Conservation (phyloP, 495 filamentous ascomycete species). For the Aspergillus nidulans region DNA sequence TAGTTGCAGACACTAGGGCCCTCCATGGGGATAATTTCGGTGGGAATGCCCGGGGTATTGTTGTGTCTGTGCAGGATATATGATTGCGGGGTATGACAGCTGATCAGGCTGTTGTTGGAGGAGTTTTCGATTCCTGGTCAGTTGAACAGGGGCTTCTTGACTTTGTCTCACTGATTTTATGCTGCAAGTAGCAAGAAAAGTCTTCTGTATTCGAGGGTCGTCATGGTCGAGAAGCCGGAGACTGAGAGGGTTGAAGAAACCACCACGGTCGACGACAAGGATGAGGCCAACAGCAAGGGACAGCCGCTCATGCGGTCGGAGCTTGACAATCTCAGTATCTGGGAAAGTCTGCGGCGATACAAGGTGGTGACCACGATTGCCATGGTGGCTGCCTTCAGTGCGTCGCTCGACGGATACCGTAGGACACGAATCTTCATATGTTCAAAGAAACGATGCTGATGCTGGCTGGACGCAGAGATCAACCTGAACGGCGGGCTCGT, state of each 20-base stretch:
- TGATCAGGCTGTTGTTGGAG: not conserved
- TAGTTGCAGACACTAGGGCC: not conserved
- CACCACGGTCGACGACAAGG: not conserved
- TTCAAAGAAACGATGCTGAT: not conserved
- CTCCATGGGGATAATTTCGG: not conserved
- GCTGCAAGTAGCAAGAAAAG: too few species aligned
- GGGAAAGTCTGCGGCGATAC: constrained; percentile 1
- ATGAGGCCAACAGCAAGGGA: not conserved
- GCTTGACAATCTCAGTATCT: constrained; percentile 3
- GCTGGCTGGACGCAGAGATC: constrained; percentile 24
- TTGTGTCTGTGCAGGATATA: not conserved
- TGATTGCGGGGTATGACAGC: not conserved
- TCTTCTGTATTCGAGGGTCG: too few species aligned
- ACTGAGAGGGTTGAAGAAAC: not conserved
- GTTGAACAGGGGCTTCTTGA: too few species aligned
- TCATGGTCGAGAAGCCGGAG: not conserved
- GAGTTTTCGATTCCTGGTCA: not conserved
- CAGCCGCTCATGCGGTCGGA: constrained; percentile 5
- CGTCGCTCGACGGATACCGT: constrained; percentile 40
- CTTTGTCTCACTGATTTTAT: too few species aligned
- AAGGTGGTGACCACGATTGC: constrained; percentile 3
- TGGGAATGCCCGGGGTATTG: not conserved
- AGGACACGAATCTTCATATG: constrained; percentile 9
- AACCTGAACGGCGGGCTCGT: constrained; percentile 39
- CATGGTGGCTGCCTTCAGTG: constrained; percentile 32